phyloP scores from a whole-genome alignment of 2,329 filamentous ascomycete genomes.

The Cadophora sp. region DNA sequence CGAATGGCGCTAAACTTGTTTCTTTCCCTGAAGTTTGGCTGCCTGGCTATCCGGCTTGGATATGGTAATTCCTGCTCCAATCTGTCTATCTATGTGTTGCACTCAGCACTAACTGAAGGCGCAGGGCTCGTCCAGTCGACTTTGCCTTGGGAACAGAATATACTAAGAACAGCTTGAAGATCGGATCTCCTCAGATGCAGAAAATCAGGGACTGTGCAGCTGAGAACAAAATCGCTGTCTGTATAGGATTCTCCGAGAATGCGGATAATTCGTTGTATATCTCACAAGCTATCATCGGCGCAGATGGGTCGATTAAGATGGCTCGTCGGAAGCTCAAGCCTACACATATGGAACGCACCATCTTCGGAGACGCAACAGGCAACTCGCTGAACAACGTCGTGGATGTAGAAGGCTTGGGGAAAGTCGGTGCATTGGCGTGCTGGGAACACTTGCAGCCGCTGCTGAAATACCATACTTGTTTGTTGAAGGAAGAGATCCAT shows the following conservation, averaged over 20 bases:
- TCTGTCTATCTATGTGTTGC: neutral
- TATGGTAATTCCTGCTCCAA: constrained; percentile 43
- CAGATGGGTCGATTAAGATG: constrained; percentile 56
- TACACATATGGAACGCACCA: constrained; percentile 61
- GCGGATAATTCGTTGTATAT: constrained; percentile 54
- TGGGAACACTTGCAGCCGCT: constrained; percentile 57
- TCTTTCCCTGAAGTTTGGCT: constrained; percentile 62
- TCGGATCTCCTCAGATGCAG: constrained; percentile 53
- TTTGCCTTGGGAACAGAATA: constrained; percentile 39
- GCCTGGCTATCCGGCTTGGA: constrained; percentile 59
- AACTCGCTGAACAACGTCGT: constrained; percentile 50
- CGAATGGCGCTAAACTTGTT: constrained; percentile 59
- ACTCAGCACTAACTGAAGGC: constrained; percentile 6
- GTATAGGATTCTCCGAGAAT: constrained; percentile 57
- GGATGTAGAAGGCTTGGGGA: constrained; percentile 30
- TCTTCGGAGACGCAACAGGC: constrained; percentile 61
- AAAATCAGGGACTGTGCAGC: constrained; percentile 50
- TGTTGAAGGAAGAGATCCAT: constrained; percentile 57
- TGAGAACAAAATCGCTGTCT: constrained; percentile 52
- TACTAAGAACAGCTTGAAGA: constrained; percentile 50
- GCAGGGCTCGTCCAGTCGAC: constrained; percentile 35
- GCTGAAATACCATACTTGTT: constrained; percentile 55
- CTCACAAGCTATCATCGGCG: constrained; percentile 57
- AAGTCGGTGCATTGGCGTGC: constrained; percentile 36
- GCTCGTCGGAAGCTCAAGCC: constrained; percentile 63